These are phyloP conservation scores for Magnolia kwangsiensis DNA, from an alignment of 164 flowering plant genomes.

Conservation along the genomic window DNA sequence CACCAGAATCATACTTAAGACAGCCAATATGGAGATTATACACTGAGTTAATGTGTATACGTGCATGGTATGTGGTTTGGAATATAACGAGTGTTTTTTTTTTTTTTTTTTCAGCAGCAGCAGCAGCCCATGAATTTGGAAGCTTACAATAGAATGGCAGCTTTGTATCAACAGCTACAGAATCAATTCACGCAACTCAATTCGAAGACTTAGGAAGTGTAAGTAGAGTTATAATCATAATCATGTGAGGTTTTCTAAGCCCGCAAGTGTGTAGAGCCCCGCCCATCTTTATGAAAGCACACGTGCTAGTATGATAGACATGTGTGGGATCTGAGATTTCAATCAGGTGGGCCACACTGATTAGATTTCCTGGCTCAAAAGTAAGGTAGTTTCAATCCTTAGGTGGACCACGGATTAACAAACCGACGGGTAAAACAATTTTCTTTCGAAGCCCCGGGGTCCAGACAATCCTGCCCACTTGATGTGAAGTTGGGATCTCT, in stretches of 20 bases:
- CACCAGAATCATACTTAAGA: too few relatives aligned
- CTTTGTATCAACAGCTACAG: slow-evolving; percentile 55
- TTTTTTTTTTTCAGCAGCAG: not conserved
- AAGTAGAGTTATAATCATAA: not conserved
- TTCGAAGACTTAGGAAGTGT: not conserved
- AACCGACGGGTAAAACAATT: not conserved
- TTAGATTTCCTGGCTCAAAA: not conserved
- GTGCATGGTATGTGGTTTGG: too few relatives aligned
- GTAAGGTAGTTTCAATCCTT: not conserved
- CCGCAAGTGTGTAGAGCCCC: not conserved
- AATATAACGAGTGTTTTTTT: too few relatives aligned
- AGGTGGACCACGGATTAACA: not conserved
- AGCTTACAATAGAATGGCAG: slow-evolving; percentile 59
- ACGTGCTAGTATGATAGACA: not conserved
- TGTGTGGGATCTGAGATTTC: not conserved
- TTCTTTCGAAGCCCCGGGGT: not conserved
- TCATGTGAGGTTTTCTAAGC: too few relatives aligned
- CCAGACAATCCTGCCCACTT: too few relatives aligned
- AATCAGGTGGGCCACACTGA: not conserved
- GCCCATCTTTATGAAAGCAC: too few relatives aligned
- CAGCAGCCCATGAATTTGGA: slow-evolving; percentile 78
- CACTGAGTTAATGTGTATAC: too few relatives aligned
- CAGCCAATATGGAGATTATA: too few relatives aligned
- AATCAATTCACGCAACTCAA: slow-evolving; percentile 21
- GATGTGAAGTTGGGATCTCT: too few relatives aligned